phyloP scores from a whole-genome alignment of 306 rosid species.

The cucumber (Cucumis sativus) region DNA sequence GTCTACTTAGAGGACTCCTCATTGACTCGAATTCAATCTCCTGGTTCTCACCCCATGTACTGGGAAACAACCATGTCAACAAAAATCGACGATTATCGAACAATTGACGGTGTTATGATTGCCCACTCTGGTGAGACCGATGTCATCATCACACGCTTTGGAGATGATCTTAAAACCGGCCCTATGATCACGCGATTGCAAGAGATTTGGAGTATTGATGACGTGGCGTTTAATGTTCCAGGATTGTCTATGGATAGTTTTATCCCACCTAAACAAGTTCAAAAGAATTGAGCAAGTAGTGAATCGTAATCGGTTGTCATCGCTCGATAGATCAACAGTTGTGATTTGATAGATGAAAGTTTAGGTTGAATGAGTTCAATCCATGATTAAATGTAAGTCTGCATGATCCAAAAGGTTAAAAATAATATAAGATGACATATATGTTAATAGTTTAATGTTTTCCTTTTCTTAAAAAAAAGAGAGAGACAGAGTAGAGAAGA shows the following conservation, averaged over 20 bases:
- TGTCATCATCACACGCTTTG: slow-evolving; percentile 59
- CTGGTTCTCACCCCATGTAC: slow-evolving; percentile 65
- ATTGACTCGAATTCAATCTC: slow-evolving; percentile 76
- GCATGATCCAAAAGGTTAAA: too few relatives aligned
- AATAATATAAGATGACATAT: too few relatives aligned
- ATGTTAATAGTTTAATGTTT: too few relatives aligned
- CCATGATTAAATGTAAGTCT: too few relatives aligned
- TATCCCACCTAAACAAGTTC: slow-evolving; percentile 70
- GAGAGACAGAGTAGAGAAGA: too few relatives aligned
- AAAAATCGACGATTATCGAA: slow-evolving; percentile 53
- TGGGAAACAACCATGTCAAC: slow-evolving; percentile 97
- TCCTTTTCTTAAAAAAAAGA: too few relatives aligned
- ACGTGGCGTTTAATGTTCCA: slow-evolving; percentile 69
- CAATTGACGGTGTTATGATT: slow-evolving; percentile 65
- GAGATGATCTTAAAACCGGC: slow-evolving; percentile 60
- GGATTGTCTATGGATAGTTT: slow-evolving; percentile 84
- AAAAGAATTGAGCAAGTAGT: slow-evolving; percentile 25
- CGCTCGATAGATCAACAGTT: not conserved
- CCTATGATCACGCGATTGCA: slow-evolving; percentile 57
- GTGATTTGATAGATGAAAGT: not conserved
- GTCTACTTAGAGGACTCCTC: slow-evolving; percentile 72
- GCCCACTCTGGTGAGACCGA: slow-evolving; percentile 66
- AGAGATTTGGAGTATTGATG: slow-evolving; percentile 81
- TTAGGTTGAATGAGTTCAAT: not conserved
- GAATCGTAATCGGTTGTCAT: slow-evolving; percentile 11